Conservation (phyloP, 495 filamentous ascomycete species). For the Delitschia confertaspora region DNA sequence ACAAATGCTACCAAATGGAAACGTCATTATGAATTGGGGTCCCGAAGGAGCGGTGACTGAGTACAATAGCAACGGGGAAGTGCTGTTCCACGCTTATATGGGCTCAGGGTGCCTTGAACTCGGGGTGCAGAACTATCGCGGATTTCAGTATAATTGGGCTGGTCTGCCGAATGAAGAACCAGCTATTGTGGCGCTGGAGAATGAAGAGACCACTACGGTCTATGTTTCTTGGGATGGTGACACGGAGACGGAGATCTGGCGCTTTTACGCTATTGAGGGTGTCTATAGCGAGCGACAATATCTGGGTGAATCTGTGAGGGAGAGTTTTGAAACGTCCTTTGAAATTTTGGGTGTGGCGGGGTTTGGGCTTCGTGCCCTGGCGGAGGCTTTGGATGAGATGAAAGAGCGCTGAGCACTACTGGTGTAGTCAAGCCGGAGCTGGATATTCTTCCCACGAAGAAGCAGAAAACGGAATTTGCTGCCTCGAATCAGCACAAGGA, state of each 20-base stretch:
- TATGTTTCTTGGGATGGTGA: slow-evolving; percentile 43
- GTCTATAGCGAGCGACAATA: slow-evolving; percentile 31
- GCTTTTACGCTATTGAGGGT: slow-evolving; percentile 35
- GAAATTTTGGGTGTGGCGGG: slow-evolving; percentile 15
- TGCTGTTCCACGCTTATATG: slow-evolving; percentile 19
- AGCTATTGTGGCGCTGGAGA: slow-evolving; percentile 32
- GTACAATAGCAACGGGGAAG: slow-evolving; percentile 30
- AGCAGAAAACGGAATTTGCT: no score
- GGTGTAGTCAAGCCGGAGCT: slow-evolving; percentile 1
- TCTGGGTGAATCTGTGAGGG: slow-evolving; percentile 34
- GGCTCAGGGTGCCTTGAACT: slow-evolving; percentile 9
- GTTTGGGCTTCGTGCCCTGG: slow-evolving; percentile 7
- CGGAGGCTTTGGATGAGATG: slow-evolving; percentile 10
- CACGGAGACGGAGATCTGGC: slow-evolving; percentile 36
- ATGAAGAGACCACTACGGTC: slow-evolving; percentile 28
- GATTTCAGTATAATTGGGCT: slow-evolving; percentile 24
- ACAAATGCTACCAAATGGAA: slow-evolving; percentile 40
- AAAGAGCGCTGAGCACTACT: slow-evolving; percentile 3
- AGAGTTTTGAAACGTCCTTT: slow-evolving; percentile 37
- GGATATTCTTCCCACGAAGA: slow-evolving; percentile 5
- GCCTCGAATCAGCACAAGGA: no score
- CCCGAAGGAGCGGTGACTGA: slow-evolving; percentile 43
- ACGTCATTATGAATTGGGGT: slow-evolving; percentile 44
- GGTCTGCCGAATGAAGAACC: slow-evolving; percentile 20
- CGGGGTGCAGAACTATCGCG: slow-evolving; percentile 26